phyloP scores from a whole-genome alignment of 106 monocot genomes.

The Dioscorea alata region DNA sequence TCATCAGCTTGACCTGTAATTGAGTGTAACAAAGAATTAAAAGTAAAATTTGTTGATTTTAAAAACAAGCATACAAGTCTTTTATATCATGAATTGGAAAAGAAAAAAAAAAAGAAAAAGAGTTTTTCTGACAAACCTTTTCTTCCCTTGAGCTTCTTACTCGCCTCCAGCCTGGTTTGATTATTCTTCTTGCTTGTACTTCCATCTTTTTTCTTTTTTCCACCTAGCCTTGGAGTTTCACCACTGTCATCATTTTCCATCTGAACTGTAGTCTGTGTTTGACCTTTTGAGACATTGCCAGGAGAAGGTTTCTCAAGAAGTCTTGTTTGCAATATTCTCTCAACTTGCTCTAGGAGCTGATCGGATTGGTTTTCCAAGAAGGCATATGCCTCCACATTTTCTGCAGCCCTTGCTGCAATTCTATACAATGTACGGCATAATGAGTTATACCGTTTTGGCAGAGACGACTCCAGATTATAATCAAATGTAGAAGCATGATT shows the following conservation, averaged over 20 bases:
- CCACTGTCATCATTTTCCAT: constrained; percentile 12
- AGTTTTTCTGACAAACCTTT: constrained; percentile 19
- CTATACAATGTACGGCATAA: constrained; percentile 18
- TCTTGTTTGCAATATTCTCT: constrained; percentile 22
- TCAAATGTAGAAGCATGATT: constrained; percentile 20
- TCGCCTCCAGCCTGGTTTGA: constrained; percentile 9
- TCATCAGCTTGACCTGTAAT: constrained; percentile 17
- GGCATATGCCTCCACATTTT: constrained; percentile 24
- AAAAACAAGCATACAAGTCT: too few relatives aligned
- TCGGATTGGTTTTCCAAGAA: constrained; percentile 34
- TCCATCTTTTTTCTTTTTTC: constrained; percentile 19
- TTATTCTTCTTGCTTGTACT: constrained; percentile 3
- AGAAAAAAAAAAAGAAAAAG: not conserved
- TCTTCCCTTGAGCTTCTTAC: constrained; percentile 20
- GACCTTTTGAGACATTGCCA: constrained; percentile 3
- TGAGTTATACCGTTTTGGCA: constrained; percentile 21
- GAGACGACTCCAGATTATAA: constrained; percentile 12
- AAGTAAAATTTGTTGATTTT: too few relatives aligned
- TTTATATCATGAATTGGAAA: too few relatives aligned
- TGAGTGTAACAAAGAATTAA: not conserved
- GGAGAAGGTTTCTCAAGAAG: constrained; percentile 7
- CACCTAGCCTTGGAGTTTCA: constrained; percentile 18
- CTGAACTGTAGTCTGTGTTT: constrained; percentile 7
- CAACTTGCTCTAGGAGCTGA: constrained; percentile 27
- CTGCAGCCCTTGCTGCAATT: constrained; percentile 28